phyloP scores from a whole-genome alignment of 1,139 yeast genomes.

The Torulaspora pretoriensis region DNA sequence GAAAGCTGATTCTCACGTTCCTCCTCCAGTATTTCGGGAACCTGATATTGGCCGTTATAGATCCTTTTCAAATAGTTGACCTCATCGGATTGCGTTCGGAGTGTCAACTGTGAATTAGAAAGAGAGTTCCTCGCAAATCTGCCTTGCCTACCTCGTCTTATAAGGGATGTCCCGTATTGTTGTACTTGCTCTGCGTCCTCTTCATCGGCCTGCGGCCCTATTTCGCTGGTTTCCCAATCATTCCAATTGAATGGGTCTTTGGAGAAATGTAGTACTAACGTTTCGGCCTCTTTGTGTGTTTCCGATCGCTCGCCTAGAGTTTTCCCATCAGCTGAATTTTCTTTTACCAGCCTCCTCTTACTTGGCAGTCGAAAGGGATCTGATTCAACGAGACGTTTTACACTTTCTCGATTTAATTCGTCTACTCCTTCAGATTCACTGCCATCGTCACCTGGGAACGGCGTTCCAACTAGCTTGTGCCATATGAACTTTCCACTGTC shows the following conservation, averaged over 20 bases:
- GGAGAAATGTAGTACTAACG: constrained; percentile 14
- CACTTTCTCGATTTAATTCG: not conserved
- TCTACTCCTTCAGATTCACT: not conserved
- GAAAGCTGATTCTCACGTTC: constrained; percentile 30
- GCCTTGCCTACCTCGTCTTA: constrained; percentile 23
- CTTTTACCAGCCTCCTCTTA: not conserved
- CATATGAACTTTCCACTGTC: constrained; percentile 12
- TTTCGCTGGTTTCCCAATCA: constrained; percentile 21
- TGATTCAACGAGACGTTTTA: not conserved
- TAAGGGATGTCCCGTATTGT: constrained; percentile 32
- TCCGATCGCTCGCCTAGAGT: not conserved
- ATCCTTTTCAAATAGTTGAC: constrained; percentile 36
- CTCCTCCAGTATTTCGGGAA: constrained; percentile 31
- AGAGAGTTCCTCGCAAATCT: constrained; percentile 11
- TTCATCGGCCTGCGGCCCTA: constrained; percentile 1
- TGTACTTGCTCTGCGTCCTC: not conserved
- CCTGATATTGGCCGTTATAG: constrained; percentile 36
- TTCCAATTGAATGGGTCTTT: constrained; percentile 34
- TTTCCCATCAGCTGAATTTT: not conserved
- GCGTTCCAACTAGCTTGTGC: constrained; percentile 5
- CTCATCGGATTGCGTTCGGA: constrained; percentile 26
- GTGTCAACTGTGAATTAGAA: constrained; percentile 17
- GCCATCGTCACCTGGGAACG: not conserved
- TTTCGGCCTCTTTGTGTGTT: not conserved
- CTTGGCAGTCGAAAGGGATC: not conserved